Base-by-base conservation (phyloP, 176 grass and related monocot species). In the Phragmites australis region DNA sequence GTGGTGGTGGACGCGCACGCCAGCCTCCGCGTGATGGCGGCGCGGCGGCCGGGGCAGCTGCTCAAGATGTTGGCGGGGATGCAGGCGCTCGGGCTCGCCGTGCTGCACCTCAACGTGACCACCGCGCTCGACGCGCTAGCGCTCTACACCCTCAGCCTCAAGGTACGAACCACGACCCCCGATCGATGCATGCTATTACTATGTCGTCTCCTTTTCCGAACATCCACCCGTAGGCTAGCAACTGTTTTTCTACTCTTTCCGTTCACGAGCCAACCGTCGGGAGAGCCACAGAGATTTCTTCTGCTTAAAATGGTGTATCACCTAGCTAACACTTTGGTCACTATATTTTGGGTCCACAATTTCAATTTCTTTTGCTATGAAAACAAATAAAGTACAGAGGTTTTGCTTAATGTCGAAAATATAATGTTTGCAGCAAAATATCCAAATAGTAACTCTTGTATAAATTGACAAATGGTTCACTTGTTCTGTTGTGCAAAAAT, bases 81-180 rank as follows among this genome's bases (percentile, higher is more conserved):
- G 73, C 88, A 95, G 68, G 63, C 54, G 68, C 86, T 99, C 21
- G 51, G 79, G 22, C 79, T 99, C 82, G 59, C 81, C 64, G 79
- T 96, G 45, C 83, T 93, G 40, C 97, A 99, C 86, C 92, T 99
- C 83, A 95, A 84, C 72, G 84, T 91, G 47, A 88, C 89, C 65
- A 95, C 93, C 22, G 32, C 88, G 50, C 48, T 81, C 51, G 79
- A 71, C 77, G 65, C 78, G 14, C 84, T 88, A 19, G 97, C 80
- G 42, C 88, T 99, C 76, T 99, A 93, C 84, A 90, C 97, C 39
- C 54, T 99, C 64, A 99, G 82, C 26, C 75, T 88, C 80, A 99
- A 99, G 97, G 97, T 99, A 90, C 43, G 31, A 17, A 31, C 34
- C 17, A 0, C 41, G 9, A 17, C 10, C 6, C 17, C 15, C 5